A percentile compares a stretch with the other conserved stretches of the same genome.
Conservation (phyloP, 257 asterid species). For the Solanum pennellii region DNA sequence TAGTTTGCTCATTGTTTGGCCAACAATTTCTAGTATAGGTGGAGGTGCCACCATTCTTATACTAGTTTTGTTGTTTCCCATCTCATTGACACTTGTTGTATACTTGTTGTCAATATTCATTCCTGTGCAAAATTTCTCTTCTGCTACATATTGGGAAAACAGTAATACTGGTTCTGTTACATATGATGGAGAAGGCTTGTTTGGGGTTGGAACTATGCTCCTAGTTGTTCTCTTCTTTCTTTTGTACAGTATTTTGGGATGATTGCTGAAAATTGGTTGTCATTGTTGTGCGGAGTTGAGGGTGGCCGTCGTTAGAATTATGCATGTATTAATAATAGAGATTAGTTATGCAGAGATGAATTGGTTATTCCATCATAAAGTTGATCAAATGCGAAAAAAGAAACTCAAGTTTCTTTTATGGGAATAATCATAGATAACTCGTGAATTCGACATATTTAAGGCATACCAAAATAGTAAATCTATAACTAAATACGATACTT, state of each 20-base stretch:
- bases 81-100: neutral
- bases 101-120: neutral
- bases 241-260: neutral
- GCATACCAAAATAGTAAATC: neutral
- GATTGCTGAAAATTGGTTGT: neutral
- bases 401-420: neutral
- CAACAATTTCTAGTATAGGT: neutral
- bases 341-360: neutral
- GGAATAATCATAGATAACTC: neutral
- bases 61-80: conserved; percentile 1
- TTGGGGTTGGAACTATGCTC: conserved; percentile 6
- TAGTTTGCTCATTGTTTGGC: conserved; percentile 3
- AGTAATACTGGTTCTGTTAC: neutral
- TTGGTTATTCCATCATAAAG: neutral
- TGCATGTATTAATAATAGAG: neutral
- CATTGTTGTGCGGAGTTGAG: neutral
- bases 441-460: no score
- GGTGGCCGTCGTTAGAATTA: neutral
- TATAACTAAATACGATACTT: neutral
- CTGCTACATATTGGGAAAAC: neutral
- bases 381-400: neutral
- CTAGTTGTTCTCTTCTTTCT: conserved; percentile 3
- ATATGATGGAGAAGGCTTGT: conserved; percentile 7
- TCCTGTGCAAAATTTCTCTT: neutral
- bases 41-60: neutral